phyloP scores from a whole-genome alignment of 768 basidiomycete species.

The Podaxis rugospora region DNA sequence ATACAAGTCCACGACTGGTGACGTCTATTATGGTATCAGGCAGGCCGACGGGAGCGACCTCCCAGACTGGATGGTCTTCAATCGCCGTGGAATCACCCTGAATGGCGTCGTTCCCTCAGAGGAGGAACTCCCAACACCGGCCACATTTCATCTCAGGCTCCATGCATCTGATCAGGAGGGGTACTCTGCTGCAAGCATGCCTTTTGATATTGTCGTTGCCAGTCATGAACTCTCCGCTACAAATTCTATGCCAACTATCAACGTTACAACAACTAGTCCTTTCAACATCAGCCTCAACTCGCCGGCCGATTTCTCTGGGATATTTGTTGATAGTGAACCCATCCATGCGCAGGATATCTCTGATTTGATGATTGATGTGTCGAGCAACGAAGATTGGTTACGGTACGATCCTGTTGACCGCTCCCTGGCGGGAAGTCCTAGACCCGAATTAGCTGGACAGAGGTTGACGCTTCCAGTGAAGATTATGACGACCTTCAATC shows the following conservation, averaged over 20 bases:
- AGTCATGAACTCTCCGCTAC: conserved; percentile 59
- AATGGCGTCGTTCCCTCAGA: conserved; percentile 69
- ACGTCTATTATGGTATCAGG: conserved; percentile 59
- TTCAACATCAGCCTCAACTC: conserved; percentile 52
- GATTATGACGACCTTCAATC: conserved; percentile 61
- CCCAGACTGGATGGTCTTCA: conserved; percentile 74
- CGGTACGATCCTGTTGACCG: conserved; percentile 50
- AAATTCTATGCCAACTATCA: conserved; percentile 56
- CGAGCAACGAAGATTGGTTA: conserved; percentile 52
- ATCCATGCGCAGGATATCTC: conserved; percentile 59
- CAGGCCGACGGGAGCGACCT: conserved; percentile 64
- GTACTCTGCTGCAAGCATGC: conserved; percentile 53
- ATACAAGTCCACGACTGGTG: conserved; percentile 37
- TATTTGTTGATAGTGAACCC: conserved; percentile 57
- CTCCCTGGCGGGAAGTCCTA: conserved; percentile 65
- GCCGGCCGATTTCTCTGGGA: conserved; percentile 54
- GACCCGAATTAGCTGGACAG: conserved; percentile 31
- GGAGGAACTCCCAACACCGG: conserved; percentile 31
- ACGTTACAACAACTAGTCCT: conserved; percentile 55
- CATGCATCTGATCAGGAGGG: conserved; percentile 72
- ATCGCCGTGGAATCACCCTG: conserved; percentile 64
- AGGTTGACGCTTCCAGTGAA: conserved; percentile 49
- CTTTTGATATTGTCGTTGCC: conserved; percentile 67
- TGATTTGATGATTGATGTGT: conserved; percentile 53
- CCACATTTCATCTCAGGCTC: conserved; percentile 48